These are phyloP conservation scores for Entomophthora muscae DNA, from an alignment of 371 early-diverging fungal genomes.

Conservation along the genomic window DNA sequence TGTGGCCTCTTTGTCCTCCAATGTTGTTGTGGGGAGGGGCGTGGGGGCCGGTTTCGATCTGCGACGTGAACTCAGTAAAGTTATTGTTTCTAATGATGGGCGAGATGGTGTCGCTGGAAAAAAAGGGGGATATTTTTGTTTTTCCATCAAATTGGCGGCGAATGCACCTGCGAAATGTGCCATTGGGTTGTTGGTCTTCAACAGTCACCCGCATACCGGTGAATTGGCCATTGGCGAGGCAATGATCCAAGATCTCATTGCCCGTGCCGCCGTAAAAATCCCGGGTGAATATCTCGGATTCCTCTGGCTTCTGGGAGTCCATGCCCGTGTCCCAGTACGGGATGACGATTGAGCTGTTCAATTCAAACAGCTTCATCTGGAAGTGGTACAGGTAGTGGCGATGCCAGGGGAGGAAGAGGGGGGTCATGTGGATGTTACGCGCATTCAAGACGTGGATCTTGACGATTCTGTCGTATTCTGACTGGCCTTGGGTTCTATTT, in stretches of 20 bases:
- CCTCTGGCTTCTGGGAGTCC: background rate
- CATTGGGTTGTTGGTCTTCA: no score
- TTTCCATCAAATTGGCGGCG: background rate
- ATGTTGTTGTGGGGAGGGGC: slow-evolving; percentile 2
- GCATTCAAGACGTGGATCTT: background rate
- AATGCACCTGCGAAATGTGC: background rate
- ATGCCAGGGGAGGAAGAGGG: slow-evolving; percentile 8
- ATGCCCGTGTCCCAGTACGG: slow-evolving; percentile 3
- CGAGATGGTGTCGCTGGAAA: background rate
- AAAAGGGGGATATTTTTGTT: background rate
- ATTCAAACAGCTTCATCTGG: background rate
- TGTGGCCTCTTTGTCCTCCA: background rate
- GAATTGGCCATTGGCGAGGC: background rate
- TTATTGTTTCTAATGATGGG: background rate
- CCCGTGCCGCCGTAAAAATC: background rate
- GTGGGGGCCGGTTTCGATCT: background rate
- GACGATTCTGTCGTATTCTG: background rate
- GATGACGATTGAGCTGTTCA: background rate
- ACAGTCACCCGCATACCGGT: background rate
- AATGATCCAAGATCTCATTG: background rate
- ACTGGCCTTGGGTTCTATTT: background rate
- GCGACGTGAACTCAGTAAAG: background rate
- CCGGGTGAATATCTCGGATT: background rate
- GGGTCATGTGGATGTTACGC: background rate
- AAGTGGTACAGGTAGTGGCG: background rate